Conservation (phyloP, 1,284 basidiomycete species). For the Tilletia caries region DNA sequence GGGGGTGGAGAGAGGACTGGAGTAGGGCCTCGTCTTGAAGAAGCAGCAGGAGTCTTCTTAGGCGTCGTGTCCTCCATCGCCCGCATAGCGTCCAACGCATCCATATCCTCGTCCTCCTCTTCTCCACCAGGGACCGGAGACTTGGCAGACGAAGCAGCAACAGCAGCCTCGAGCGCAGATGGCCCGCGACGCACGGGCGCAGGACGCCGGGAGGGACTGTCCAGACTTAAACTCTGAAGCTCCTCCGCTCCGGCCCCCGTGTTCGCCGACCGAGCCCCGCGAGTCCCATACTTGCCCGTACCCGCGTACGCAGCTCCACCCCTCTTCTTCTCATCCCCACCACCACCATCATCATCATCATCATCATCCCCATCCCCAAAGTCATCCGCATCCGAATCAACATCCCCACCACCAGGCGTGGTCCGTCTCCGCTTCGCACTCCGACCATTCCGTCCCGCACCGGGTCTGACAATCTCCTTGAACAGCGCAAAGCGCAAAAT, state of each 20-base stretch:
- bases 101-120: constrained; percentile 27
- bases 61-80: constrained; percentile 25
- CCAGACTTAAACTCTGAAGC: constrained; percentile 18
- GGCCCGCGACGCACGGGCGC: constrained; percentile 51
- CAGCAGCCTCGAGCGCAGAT: constrained; percentile 6
- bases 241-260: constrained; percentile 32
- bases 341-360: constrained; percentile 22
- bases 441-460: constrained; percentile 55
- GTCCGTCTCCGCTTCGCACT: constrained; percentile 58
- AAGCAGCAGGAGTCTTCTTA: neutral
- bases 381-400: constrained; percentile 55
- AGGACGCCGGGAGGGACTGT: constrained; percentile 20
- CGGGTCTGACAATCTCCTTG: constrained; percentile 81
- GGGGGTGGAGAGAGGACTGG: too few relatives aligned
- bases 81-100: constrained; percentile 36
- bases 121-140: constrained; percentile 22
- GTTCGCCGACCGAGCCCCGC: constrained; percentile 59
- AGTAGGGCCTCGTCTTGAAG: neutral
- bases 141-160: neutral
- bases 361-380: constrained; percentile 21
- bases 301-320: constrained; percentile 55
- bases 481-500: constrained; percentile 96
- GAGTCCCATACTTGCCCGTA: constrained; percentile 61
- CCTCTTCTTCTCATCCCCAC: neutral
- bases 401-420: constrained; percentile 56